Percentiles rank a stretch among this genome's conserved stretches.
phyloP scores from a whole-genome alignment of 148 eudicot genomes.

The Nepenthes mirabilis region DNA sequence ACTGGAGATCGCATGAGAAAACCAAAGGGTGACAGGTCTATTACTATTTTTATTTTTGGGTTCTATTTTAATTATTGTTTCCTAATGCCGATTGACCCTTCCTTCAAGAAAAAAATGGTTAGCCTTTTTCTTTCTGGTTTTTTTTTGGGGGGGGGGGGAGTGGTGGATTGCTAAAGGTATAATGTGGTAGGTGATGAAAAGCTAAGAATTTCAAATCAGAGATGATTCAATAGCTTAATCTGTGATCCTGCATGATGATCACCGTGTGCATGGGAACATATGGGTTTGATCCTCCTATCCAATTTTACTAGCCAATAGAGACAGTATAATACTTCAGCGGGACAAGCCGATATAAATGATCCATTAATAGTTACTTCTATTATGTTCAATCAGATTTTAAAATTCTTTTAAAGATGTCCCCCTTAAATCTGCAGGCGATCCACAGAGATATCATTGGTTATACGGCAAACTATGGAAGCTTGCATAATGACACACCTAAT shows the following conservation, averaged over 20 bases:
- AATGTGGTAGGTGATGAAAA: no score
- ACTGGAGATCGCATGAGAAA: constrained; percentile 92
- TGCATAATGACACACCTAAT: constrained; percentile 72
- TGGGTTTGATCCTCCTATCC: no score
- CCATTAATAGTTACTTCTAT: no score
- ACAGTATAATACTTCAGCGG: no score
- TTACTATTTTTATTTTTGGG: background rate
- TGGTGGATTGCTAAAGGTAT: no score
- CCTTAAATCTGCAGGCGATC: constrained; percentile 54
- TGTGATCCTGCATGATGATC: background rate
- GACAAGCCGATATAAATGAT: no score
- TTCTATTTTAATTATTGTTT: background rate
- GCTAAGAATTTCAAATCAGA: no score
- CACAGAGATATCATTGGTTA: constrained; percentile 88
- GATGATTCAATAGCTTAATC: no score
- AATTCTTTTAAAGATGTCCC: background rate
- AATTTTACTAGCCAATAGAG: no score
- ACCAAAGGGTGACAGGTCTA: constrained; percentile 87
- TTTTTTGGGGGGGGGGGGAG: no score
- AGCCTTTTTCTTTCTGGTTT: no score
- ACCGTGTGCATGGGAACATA: no score
- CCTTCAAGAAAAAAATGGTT: background rate
- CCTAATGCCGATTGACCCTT: background rate
- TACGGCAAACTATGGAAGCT: constrained; percentile 96
- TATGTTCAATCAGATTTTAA: background rate